Evolutionary conservation across 163 green algal species (phyloP), one percentile per base, ranked within the genome.

Genomic region (Chlorella variabilis): DNA sequence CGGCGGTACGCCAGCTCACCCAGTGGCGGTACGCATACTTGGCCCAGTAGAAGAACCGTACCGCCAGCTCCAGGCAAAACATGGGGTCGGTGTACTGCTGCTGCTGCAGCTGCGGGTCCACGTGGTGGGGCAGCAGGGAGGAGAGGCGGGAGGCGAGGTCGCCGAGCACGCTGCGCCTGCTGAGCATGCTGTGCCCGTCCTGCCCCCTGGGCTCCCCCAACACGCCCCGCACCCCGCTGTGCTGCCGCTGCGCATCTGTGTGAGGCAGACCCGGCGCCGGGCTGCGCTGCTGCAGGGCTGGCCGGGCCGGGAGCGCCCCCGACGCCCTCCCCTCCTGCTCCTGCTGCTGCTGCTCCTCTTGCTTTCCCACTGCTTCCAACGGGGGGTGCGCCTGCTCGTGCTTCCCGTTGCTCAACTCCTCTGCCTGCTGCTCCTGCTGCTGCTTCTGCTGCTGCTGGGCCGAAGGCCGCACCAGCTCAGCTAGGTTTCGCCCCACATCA

Each of bases 41-140:
- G 63, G 36, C 77, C 71, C 66, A 91, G 63, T 88, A 85, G 31
- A 81, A 86, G 48, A 88, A 38, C 66, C 84, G 77, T 13, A 91
- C 71, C 39, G 86, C 78, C 27, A 31, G 75, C 80, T 91, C 87
- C 56, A 91, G 83, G 77, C 87, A 91, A 49, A 91, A 91, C 81
- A 94, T 88, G 36, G 90, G 90, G 77, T 90, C 75, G n/a, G n/a
- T n/a, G n/a, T 8, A 38, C 59, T 38, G 29, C 18, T 20, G 9
- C 54, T n/a, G n/a, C n/a, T 54, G 45, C 45, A 11, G 45, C 45
- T 20, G 59, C 27, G 4, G 59, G 8, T 67, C 27, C 59, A 18
- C n/a, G 27, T 67, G 59, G 29, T 67, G 59, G n/a, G 15, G 51
- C 51, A 62, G 51, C 51, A n/a, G 20, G 20, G 51, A 25, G 4